Evolutionary conservation across 768 basidiomycete genomes (phyloP).

Genomic region (Lactarius indigo): DNA sequence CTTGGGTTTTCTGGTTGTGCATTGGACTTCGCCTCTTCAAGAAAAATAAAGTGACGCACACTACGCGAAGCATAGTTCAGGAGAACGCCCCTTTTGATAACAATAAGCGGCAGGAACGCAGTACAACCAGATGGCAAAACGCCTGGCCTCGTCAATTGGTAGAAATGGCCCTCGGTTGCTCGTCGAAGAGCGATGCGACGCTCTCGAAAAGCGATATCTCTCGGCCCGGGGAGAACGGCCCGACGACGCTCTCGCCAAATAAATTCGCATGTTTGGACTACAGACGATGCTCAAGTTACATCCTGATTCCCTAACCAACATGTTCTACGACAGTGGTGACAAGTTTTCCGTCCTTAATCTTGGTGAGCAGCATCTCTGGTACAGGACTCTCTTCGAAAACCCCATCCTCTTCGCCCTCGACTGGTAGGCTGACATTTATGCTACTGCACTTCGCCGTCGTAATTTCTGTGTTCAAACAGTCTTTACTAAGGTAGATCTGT

Average conservation of each 20-base stretch:
- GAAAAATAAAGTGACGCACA: constrained; percentile 12
- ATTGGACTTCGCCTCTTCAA: not conserved
- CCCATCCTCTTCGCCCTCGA: constrained; percentile 87
- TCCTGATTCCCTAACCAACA: constrained; percentile 42
- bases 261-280: no score
- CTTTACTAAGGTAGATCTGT: constrained; percentile 87
- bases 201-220: not conserved
- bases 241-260: not conserved
- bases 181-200: not conserved
- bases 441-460: constrained; percentile 91
- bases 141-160: not conserved
- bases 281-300: not conserved
- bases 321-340: constrained; percentile 91
- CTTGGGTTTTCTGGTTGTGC: constrained; percentile 69
- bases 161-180: not conserved
- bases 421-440: constrained; percentile 87
- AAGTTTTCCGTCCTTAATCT: constrained; percentile 76
- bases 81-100: not conserved
- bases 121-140: not conserved
- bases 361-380: constrained; percentile 94
- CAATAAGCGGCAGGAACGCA: no score
- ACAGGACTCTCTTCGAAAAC: constrained; percentile 86
- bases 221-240: not conserved
- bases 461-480: constrained; percentile 76
- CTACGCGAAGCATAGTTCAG: constrained; percentile 21